phyloP scores from a whole-genome alignment of 1,284 basidiomycete species.

The Leucoagaricus sp. region DNA sequence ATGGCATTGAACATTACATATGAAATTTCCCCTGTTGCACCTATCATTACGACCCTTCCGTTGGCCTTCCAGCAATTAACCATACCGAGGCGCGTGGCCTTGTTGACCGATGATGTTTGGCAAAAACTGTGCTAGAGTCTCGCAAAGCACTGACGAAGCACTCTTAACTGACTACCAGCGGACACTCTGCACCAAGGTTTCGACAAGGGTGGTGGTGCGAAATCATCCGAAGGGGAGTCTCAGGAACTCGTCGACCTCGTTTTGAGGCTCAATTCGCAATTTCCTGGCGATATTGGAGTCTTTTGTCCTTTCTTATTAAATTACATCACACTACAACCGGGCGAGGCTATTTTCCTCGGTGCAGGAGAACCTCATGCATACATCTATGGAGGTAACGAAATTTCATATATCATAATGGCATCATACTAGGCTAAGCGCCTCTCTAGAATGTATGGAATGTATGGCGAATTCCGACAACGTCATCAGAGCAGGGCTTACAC shows the following conservation, averaged over 20 bases:
- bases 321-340: constrained; percentile 76
- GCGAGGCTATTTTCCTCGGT: constrained; percentile 92
- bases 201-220: constrained; percentile 46
- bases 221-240: constrained; percentile 35
- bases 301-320: constrained; percentile 95
- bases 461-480: constrained; percentile 99
- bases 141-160: no score
- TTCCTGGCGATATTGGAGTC: constrained; percentile 91
- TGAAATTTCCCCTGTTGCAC: neutral
- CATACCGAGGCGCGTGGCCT: neutral
- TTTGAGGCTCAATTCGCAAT: constrained; percentile 76
- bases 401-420: neutral
- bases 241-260: constrained; percentile 67
- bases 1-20: neutral
- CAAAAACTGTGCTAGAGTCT: no score
- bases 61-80: neutral
- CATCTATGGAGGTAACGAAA: constrained; percentile 78
- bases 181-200: no score
- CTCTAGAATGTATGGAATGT: constrained; percentile 91
- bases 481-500: constrained; percentile 96
- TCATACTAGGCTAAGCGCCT: neutral
- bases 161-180: no score
- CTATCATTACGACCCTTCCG: constrained; percentile 5
- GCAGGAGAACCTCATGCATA: constrained; percentile 99
- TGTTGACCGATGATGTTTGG: neutral